Percentiles rank a stretch among this genome's conserved stretches.
phyloP scores from a whole-genome alignment of 192 early-diverging fungal species.

The Backusella mclennaniae region DNA sequence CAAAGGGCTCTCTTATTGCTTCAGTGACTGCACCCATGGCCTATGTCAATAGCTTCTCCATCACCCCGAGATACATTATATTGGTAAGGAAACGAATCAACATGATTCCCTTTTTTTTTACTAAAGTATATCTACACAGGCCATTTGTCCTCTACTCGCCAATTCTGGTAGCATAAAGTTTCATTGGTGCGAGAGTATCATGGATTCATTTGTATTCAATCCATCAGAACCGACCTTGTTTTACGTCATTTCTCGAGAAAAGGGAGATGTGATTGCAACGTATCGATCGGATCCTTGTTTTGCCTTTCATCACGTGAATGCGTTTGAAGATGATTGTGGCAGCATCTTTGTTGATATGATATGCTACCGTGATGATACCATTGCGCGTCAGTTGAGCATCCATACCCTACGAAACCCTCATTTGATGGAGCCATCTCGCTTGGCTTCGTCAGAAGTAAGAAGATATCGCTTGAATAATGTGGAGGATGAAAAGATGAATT shows the following conservation, averaged over 20 bases:
- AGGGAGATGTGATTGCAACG: conserved; percentile 62
- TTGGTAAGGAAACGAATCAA: conserved; percentile 39
- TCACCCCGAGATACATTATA: conserved; percentile 73
- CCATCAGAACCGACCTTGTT: conserved; percentile 55
- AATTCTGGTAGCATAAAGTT: conserved; percentile 62
- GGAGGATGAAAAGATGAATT: not conserved
- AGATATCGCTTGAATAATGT: not conserved
- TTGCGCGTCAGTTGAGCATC: conserved; percentile 56
- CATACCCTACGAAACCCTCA: conserved; percentile 48
- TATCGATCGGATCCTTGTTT: conserved; percentile 66
- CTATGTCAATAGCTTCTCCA: conserved; percentile 74
- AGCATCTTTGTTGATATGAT: conserved; percentile 53
- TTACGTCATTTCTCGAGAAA: conserved; percentile 72
- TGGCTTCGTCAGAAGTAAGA: conserved; percentile 11
- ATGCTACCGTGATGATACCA: conserved; percentile 56
- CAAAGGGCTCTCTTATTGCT: conserved; percentile 65
- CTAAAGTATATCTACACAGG: not conserved
- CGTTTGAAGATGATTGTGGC: conserved; percentile 60
- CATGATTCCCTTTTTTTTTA: not conserved
- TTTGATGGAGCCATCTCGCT: not conserved
- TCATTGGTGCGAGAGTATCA: conserved; percentile 68
- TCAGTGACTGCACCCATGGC: conserved; percentile 62
- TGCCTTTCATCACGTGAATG: conserved; percentile 62
- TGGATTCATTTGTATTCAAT: conserved; percentile 70
- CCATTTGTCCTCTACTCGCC: conserved; percentile 51